Evolutionary conservation across 345 rosid genomes (phyloP).

Genomic region (Linum tenue): DNA sequence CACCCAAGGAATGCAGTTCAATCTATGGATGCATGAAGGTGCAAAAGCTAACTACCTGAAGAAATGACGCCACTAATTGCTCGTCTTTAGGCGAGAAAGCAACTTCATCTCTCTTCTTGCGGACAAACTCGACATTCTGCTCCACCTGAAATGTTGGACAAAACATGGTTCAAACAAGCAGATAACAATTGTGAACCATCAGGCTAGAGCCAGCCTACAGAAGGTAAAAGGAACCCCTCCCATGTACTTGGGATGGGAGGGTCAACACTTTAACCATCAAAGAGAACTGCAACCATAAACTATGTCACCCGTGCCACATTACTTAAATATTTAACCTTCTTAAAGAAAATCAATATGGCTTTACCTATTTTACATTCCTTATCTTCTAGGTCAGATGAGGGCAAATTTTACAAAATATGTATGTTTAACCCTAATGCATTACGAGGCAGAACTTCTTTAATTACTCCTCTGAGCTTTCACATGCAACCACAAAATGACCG

Average conservation of each 20-base stretch:
- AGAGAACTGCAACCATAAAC: too few relatives aligned
- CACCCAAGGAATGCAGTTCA: background rate
- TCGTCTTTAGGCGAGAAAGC: conserved; percentile 86
- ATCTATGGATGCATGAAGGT: background rate
- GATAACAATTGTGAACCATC: background rate
- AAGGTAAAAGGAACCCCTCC: background rate
- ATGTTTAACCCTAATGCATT: too few relatives aligned
- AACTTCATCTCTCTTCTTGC: conserved; percentile 72
- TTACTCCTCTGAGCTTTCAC: too few relatives aligned
- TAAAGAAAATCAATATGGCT: too few relatives aligned
- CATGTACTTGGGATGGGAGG: background rate
- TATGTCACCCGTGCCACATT: too few relatives aligned
- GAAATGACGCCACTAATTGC: conserved; percentile 56
- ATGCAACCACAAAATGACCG: background rate
- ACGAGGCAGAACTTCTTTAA: too few relatives aligned
- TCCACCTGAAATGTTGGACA: conserved; percentile 47
- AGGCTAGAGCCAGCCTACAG: background rate
- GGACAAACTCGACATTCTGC: conserved; percentile 60
- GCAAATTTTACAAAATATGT: too few relatives aligned
- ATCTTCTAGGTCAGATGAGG: too few relatives aligned
- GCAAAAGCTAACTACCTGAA: conserved; percentile 34
- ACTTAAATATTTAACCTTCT: too few relatives aligned
- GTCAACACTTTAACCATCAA: too few relatives aligned
- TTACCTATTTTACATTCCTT: too few relatives aligned
- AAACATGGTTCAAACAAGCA: background rate